Base-by-base conservation (phyloP, 176 grass and related monocot species). In the Musa acuminata region DNA sequence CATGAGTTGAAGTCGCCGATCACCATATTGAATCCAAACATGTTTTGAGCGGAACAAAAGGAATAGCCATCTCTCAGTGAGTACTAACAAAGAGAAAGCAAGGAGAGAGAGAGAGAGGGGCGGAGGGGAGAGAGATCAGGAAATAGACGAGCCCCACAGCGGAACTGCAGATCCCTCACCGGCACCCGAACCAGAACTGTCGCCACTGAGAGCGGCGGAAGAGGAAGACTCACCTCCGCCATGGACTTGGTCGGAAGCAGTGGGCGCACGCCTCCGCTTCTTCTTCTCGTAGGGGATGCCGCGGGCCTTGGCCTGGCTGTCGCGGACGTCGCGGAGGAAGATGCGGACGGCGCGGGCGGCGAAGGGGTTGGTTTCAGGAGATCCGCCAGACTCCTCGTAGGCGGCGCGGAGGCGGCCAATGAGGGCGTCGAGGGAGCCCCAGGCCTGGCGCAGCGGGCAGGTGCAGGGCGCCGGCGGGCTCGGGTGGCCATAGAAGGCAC, bases 361-460 rank as follows among this genome's bases (percentile, higher is more conserved):
- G 60, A 77, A 77, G 49, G 75, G 75, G 75, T 77, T 77, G 43
- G 75, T 13, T 35, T 64, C 75, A 1, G 75, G 60, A n/a, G 49
- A 8, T 4, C 75, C 75, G 48, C 75, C 75, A 13, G 59, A 19
- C 59, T 77, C 75, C 75, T 77, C 75, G 49, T 51, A 77, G 75
- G 75, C 75, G 4, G 75, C 75, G 11, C 75, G 75, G 7, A 77
- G 75, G 60, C 75, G 75, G 75, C 75, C 75, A 20, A 77, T 58
- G 60, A 77, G 75, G 49, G 75, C 75, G 60, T 77, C 75, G 59
- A 77, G 75, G 48, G 75, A 77, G 21, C 75, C 75, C 75, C 75
- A 77, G n/a, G 75, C 75, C 60, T 77, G 75, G 35, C 60, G 59
- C 21, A 77, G 57, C 3, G 75, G 75, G 75, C 75, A 77, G 8